Base-by-base conservation (phyloP, 2,329 filamentous ascomycete genomes). In the Catunica adiposa region DNA sequence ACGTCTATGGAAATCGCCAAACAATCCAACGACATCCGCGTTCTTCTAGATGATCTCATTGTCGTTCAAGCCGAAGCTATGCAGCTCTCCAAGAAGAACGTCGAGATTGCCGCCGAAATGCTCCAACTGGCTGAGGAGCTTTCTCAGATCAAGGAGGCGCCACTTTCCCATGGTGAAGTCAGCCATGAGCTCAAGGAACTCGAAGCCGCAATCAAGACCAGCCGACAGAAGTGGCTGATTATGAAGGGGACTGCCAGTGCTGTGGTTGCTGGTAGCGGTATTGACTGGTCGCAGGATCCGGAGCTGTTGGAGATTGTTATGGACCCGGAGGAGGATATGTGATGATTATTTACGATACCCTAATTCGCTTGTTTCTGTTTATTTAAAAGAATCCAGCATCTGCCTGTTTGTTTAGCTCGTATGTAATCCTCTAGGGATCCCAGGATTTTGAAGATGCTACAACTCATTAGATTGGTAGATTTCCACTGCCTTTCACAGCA, bases 221-320 rank as follows among this genome's bases (percentile, higher is more conserved):
- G 80, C 64, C 78, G 78, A 59, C 79, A 80, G 61, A 76, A 77
- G 63, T 87, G 82, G 81, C 79, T 80, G 63, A 80, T 83, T 20
- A 78, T 90, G 66, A 92, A 90, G 69, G 84, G 79, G 23, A 79
- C 88, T 44, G 76, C 84, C n/a, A 85, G 84, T 63, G 86, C 84
- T 17, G 76, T 89, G 56, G 77, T 94, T 50, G 85, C 80, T 3
- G 86, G 85, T 2, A 94, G 87, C 66, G 88, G 88, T 50, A 73
- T 92, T 55, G 82, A 94, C 64, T 94, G 88, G 88, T 80, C 79
- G 11, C 71, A 76, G 42, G 81, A 94, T 66, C 75, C 80, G 53
- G 73, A 72, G 58, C 69, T 94, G 59, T 73, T 78, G 57, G 77
- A 79, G 53, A 73, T 90, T 59, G 86, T 94, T 25, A 71, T 94